Percentiles rank a stretch among this genome's conserved stretches.
phyloP scores from a whole-genome alignment of 2,329 filamentous ascomycete genomes.

The Monilinia polystroma region DNA sequence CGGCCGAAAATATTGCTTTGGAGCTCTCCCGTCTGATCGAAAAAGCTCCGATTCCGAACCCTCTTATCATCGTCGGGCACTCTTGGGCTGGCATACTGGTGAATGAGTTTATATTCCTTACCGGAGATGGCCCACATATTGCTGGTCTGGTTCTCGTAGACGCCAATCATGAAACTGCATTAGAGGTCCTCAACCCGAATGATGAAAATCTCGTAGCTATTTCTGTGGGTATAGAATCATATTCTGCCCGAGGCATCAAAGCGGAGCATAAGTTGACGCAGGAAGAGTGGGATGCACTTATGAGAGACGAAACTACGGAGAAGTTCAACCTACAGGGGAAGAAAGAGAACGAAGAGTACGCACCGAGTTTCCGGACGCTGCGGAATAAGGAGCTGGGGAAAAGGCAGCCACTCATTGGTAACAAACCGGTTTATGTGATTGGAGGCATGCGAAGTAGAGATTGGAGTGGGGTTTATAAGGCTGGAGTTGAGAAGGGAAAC shows the following conservation, averaged over 20 bases:
- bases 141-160: conserved; percentile 32
- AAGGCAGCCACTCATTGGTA: conserved; percentile 35
- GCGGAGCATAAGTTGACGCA: conserved; percentile 25
- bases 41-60: conserved; percentile 22
- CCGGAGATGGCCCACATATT: conserved; percentile 18
- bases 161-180: conserved; percentile 29
- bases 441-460: background rate
- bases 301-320: conserved; percentile 25
- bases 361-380: conserved; percentile 36
- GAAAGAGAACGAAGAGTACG: conserved; percentile 24
- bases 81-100: conserved; percentile 29
- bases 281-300: conserved; percentile 27
- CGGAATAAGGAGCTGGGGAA: conserved; percentile 36
- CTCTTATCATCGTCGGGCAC: conserved; percentile 29
- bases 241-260: conserved; percentile 3
- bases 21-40: conserved; percentile 29
- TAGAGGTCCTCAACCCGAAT: conserved; percentile 25
- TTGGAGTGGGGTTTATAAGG: conserved; percentile 36
- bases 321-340: conserved; percentile 23
- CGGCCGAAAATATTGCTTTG: conserved; percentile 29
- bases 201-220: conserved; percentile 22
- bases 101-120: conserved; percentile 26
- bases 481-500: conserved; percentile 40
- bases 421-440: conserved; percentile 31
- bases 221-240: conserved; percentile 17